phyloP scores from a whole-genome alignment of 1,284 basidiomycete species.

The Ceratobasidium theobromae region DNA sequence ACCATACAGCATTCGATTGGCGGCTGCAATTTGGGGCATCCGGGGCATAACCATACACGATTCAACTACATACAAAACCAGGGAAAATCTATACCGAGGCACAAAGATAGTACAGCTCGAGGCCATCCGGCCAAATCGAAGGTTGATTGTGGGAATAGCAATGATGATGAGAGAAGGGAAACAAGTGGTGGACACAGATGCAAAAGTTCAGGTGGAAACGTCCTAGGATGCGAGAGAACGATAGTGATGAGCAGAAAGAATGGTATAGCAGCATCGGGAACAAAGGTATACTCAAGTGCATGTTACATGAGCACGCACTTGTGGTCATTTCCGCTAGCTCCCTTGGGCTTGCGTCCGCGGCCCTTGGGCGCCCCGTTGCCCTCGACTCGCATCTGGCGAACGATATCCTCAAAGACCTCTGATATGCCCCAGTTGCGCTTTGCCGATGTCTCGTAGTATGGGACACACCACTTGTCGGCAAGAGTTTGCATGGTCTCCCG shows the following conservation, averaged over 20 bases:
- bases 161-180: not conserved
- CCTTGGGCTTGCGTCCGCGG: not conserved
- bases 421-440: slow-evolving; percentile 77
- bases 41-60: not conserved
- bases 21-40: not conserved
- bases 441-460: slow-evolving; percentile 84
- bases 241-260: not conserved
- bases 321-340: not conserved
- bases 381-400: slow-evolving; percentile 64
- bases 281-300: not conserved
- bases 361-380: not conserved
- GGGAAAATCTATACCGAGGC: not conserved
- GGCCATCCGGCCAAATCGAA: not conserved
- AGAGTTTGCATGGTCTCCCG: slow-evolving; percentile 64
- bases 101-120: not conserved
- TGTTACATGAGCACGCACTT: slow-evolving; percentile 19
- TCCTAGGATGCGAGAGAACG: not conserved
- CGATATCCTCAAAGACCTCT: slow-evolving; percentile 76
- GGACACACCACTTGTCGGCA: slow-evolving; percentile 67
- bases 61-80: not conserved
- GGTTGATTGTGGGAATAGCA: not conserved
- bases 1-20: not conserved
- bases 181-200: not conserved
- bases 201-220: not conserved
- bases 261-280: slow-evolving; percentile 1